Evolutionary conservation across 306 rosid species (phyloP).

Genomic region (Hippophae rhamnoides): DNA sequence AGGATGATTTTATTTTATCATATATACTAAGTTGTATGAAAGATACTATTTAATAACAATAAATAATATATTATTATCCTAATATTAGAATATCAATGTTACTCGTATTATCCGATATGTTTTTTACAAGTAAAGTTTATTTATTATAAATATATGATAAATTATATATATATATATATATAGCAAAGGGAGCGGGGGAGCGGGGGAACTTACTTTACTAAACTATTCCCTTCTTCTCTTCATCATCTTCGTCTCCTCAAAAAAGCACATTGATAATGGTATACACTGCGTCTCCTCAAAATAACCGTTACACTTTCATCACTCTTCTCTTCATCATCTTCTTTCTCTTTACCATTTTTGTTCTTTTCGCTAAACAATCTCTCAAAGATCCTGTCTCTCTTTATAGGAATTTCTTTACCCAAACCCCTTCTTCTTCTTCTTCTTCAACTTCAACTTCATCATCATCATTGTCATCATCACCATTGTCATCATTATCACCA

Average conservation of each 20-base stretch:
- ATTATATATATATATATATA: too few species aligned
- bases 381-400: constrained; percentile 34
- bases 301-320: constrained; percentile 29
- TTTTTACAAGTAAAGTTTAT: too few species aligned
- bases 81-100: too few species aligned
- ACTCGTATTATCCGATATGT: too few species aligned
- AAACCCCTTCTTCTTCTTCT: constrained; percentile 20
- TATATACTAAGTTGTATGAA: too few species aligned
- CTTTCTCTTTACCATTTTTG: constrained; percentile 31
- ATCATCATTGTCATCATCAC: background rate
- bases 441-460: constrained; percentile 5
- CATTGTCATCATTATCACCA: background rate
- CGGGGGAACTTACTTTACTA: too few species aligned
- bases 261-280: background rate
- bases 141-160: too few species aligned
- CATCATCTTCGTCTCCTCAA: background rate
- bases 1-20: too few species aligned
- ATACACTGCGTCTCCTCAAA: constrained; percentile 1
- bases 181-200: too few species aligned
- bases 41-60: too few species aligned
- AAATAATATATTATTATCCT: too few species aligned
- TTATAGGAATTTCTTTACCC: constrained; percentile 42
- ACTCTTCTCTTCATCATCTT: constrained; percentile 40
- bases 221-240: background rate
- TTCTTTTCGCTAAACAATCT: constrained; percentile 40